These are phyloP conservation scores for Microcyclospora pomicola DNA, from an alignment of 2,329 filamentous ascomycete species.

Conservation along the genomic window DNA sequence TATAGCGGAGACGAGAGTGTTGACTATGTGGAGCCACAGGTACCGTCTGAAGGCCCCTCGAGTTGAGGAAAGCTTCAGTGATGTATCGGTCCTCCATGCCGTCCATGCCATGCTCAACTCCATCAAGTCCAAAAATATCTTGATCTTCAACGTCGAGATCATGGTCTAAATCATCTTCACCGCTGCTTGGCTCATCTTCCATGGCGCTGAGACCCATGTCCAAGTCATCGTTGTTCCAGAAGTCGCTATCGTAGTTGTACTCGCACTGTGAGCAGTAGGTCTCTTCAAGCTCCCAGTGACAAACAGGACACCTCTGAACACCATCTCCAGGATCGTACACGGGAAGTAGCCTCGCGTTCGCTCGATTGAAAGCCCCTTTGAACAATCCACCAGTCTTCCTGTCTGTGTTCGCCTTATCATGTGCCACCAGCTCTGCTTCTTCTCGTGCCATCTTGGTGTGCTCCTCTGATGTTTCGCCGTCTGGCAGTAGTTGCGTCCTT, in stretches of 20 bases:
- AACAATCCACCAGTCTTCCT: slow-evolving; percentile 44
- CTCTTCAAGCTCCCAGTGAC: slow-evolving; percentile 50
- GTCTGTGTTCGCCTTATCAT: slow-evolving; percentile 43
- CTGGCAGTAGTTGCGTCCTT: slow-evolving; percentile 46
- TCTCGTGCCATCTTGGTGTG: slow-evolving; percentile 44
- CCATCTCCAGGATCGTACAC: slow-evolving; percentile 46
- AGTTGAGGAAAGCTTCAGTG: neutral
- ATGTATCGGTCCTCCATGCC: too few species aligned
- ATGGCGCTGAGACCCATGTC: slow-evolving; percentile 1
- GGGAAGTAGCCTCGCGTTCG: slow-evolving; percentile 20
- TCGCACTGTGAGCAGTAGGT: slow-evolving; percentile 42
- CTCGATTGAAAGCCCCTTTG: slow-evolving; percentile 42
- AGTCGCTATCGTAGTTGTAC: slow-evolving; percentile 35
- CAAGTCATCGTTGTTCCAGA: slow-evolving; percentile 10
- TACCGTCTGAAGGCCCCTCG: slow-evolving; percentile 7
- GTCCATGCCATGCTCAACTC: slow-evolving; percentile 5
- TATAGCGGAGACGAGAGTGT: neutral
- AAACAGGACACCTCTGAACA: slow-evolving; percentile 48
- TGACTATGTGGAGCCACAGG: neutral
- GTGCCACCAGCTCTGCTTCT: slow-evolving; percentile 45
- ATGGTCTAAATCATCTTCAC: slow-evolving; percentile 24
- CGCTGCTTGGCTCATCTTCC: slow-evolving; percentile 6
- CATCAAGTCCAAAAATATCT: slow-evolving; percentile 4
- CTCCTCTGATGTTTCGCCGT: slow-evolving; percentile 49
- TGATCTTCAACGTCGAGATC: slow-evolving; percentile 27